Conservation (phyloP, 306 rosid species). For the Vigna angularis region DNA sequence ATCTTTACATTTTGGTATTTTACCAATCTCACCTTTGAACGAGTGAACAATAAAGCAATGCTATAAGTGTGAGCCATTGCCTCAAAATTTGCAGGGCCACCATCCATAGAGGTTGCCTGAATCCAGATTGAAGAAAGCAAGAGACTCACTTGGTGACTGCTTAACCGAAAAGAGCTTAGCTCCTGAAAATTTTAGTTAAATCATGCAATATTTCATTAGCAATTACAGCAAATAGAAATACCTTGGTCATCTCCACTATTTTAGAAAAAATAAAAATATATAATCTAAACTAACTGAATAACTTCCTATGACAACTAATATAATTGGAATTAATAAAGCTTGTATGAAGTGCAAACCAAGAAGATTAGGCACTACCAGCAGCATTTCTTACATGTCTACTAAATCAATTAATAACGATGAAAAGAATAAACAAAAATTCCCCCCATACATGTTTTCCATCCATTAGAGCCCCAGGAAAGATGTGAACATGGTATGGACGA, state of each 20-base stretch:
- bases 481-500: slow-evolving; percentile 46
- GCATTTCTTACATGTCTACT: not conserved
- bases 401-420: not conserved
- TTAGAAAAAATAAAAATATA: slow-evolving; percentile 8
- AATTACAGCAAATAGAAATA: slow-evolving; percentile 27
- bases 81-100: slow-evolving; percentile 75
- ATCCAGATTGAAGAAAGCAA: slow-evolving; percentile 96
- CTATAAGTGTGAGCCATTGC: slow-evolving; percentile 92
- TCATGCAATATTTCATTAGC: slow-evolving; percentile 34
- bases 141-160: slow-evolving; percentile 94
- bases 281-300: slow-evolving; percentile 10
- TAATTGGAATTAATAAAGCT: slow-evolving; percentile 16
- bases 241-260: not conserved
- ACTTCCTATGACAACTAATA: slow-evolving; percentile 16
- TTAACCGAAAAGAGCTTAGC: slow-evolving; percentile 77
- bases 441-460: slow-evolving; percentile 66
- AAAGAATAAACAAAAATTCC: slow-evolving; percentile 32
- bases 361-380: not conserved
- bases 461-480: slow-evolving; percentile 53
- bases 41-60: slow-evolving; percentile 76
- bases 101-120: slow-evolving; percentile 88
- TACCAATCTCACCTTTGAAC: slow-evolving; percentile 75
- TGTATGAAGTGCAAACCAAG: slow-evolving; percentile 12
- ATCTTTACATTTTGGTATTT: slow-evolving; percentile 26
- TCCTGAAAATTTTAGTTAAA: slow-evolving; percentile 56